Base-by-base conservation (phyloP, 768 basidiomycete genomes). In the Hemileccinum impolitum region DNA sequence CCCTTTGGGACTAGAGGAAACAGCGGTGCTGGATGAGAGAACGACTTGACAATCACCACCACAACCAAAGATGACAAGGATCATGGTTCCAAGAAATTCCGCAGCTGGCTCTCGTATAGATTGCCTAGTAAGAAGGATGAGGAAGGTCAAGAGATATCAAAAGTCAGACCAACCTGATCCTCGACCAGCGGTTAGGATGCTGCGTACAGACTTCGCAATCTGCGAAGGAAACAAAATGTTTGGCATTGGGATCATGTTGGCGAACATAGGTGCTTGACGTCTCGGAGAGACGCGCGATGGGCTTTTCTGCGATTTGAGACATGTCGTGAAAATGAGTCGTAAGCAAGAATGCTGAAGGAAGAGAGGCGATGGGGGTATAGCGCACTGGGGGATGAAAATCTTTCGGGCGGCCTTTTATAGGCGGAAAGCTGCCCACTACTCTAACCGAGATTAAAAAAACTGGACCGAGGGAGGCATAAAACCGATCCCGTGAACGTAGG, bases 11-110 rank as follows among this genome's bases (percentile, higher is more conserved):
- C 66, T 67, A 6, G 76, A 51, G 9, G 78, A 64, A 7, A 85
- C 80, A 0, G 55, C 62, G 0, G 74, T 31, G 45, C 72, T 73
- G 7, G 67, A 63, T 4, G 80, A 78, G 9, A 85, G 70, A 26
- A 76, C 71, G 3, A 72, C 75, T 61, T 85, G 83, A 57, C 79
- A 82, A 49, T 78, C 70, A 36, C 76, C 76, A 38, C 82, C 82
- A 37, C 68, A 69, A 19, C 84, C 84, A 52, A 85, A 79, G 45
- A 83, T 76, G 47, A 83, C 68, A 9, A 85, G 67, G 26, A 85
- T 68, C 58, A 76, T 75, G 8, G 75, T 73, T 17, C 83, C 84
- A 38, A 84, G 58, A 55, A 85, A 83, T 62, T 86, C 84, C 14
- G 82, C 85, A 25, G 73, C 75, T 14, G 81, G 76, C 64, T 87